Conservation (phyloP, 1,139 yeast genomes). For the Geotrichum fermentans region DNA sequence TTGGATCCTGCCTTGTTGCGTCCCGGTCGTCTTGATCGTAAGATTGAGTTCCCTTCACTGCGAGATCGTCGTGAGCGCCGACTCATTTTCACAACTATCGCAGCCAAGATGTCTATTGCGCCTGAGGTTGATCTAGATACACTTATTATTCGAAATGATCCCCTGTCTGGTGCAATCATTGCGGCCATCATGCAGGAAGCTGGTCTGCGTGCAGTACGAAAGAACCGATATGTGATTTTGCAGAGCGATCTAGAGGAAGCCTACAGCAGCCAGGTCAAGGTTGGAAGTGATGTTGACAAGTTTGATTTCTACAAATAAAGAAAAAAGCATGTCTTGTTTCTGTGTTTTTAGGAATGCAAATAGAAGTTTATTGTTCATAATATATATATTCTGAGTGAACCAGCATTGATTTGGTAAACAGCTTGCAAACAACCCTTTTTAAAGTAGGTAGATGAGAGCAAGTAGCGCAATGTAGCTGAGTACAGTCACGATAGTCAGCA, state of each 20-base stretch:
- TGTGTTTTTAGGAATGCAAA: too few species aligned
- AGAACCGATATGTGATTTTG: constrained; percentile 91
- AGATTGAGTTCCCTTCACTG: constrained; percentile 92
- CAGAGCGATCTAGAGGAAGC: constrained; percentile 97
- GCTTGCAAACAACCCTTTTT: neutral
- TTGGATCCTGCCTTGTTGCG: constrained; percentile 95
- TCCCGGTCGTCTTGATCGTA: constrained; percentile 97
- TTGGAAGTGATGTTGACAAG: constrained; percentile 92
- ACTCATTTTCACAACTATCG: constrained; percentile 89
- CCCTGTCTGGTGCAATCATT: constrained; percentile 93
- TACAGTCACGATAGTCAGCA: constrained; percentile 30
- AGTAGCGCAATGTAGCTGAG: constrained; percentile 31
- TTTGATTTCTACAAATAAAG: constrained; percentile 88
- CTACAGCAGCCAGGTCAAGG: constrained; percentile 90
- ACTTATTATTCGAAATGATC: constrained; percentile 90
- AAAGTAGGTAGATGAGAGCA: constrained; percentile 21
- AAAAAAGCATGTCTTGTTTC: too few species aligned
- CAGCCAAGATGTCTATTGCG: constrained; percentile 95
- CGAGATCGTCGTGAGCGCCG: constrained; percentile 97
- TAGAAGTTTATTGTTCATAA: too few species aligned
- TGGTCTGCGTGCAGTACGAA: constrained; percentile 95
- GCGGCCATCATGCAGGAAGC: constrained; percentile 99
- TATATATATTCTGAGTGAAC: too few species aligned
- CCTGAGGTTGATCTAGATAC: constrained; percentile 97
- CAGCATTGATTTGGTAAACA: too few species aligned